These are phyloP conservation scores for Dictyophora rubrovolvata DNA, from an alignment of 768 basidiomycete species.

Conservation along the genomic window DNA sequence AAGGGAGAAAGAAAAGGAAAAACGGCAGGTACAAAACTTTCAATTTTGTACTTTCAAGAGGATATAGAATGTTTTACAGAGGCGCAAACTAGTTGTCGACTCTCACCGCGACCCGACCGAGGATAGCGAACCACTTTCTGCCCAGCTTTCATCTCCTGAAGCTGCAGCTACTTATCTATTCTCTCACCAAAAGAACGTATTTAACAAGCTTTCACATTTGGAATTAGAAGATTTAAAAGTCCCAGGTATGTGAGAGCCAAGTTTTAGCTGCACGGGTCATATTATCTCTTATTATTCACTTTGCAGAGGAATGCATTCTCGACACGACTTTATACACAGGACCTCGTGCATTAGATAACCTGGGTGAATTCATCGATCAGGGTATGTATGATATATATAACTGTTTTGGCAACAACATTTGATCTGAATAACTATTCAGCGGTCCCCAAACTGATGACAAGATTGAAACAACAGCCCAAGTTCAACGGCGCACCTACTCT, in stretches of 20 bases:
- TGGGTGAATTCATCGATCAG: slow-evolving; percentile 68
- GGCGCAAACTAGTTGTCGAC: slow-evolving; percentile 46
- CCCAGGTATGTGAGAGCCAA: slow-evolving; percentile 48
- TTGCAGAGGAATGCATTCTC: slow-evolving; percentile 58
- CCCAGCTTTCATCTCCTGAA: slow-evolving; percentile 38
- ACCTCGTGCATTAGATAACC: slow-evolving; percentile 57
- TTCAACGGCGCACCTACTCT: slow-evolving; percentile 77
- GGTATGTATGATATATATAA: slow-evolving; percentile 34
- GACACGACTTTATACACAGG: slow-evolving; percentile 70
- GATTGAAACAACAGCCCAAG: slow-evolving; percentile 69
- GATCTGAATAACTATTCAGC: slow-evolving; percentile 28
- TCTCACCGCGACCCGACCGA: slow-evolving; percentile 20
- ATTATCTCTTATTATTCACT: slow-evolving; percentile 39
- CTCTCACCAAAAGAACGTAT: slow-evolving; percentile 57
- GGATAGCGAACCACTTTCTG: slow-evolving; percentile 32
- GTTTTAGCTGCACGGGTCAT: slow-evolving; percentile 15
- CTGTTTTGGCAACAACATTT: background rate
- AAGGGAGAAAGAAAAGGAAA: slow-evolving; percentile 64
- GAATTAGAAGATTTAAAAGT: slow-evolving; percentile 75
- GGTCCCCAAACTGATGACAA: slow-evolving; percentile 54
- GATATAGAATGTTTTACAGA: slow-evolving; percentile 31
- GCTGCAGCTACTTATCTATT: slow-evolving; percentile 55
- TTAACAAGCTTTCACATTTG: slow-evolving; percentile 56
- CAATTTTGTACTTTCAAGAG: background rate
- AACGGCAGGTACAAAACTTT: slow-evolving; percentile 43